A percentile compares a stretch with the other conserved stretches of the same genome.
Conservation (phyloP, 805 yeast species). For the Cyberlindnera euphorbiae region DNA sequence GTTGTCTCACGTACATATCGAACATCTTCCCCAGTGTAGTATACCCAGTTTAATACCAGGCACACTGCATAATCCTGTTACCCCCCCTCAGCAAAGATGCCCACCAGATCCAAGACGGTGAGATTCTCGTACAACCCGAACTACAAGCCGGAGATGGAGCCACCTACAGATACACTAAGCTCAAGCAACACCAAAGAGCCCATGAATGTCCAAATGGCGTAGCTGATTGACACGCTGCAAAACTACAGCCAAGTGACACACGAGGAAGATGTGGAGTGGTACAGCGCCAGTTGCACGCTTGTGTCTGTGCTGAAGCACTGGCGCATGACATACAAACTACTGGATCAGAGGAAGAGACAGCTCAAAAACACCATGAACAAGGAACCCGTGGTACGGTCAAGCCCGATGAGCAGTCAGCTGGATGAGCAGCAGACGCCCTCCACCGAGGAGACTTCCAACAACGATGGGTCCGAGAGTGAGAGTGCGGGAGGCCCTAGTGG, state of each 20-base stretch:
- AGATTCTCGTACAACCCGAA: constrained; percentile 11
- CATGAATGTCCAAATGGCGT: neutral
- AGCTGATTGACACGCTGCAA: neutral
- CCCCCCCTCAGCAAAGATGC: too few relatives aligned
- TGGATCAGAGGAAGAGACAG: constrained; percentile 25
- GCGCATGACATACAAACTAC: constrained; percentile 24
- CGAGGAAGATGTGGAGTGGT: constrained; percentile 18
- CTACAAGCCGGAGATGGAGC: neutral
- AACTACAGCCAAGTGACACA: constrained; percentile 4
- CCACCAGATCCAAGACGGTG: constrained; percentile 6
- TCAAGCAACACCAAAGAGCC: neutral
- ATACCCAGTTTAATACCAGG: too few relatives aligned
- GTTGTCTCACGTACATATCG: too few relatives aligned
- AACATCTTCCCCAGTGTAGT: too few relatives aligned
- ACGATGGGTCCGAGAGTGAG: constrained; percentile 8
- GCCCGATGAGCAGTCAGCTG: neutral
- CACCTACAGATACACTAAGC: too few relatives aligned
- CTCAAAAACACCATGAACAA: constrained; percentile 12
- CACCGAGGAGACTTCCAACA: constrained; percentile 3
- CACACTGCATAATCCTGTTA: too few relatives aligned
- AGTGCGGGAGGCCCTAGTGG: too few relatives aligned
- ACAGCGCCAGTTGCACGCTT: constrained; percentile 11
- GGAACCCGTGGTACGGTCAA: neutral
- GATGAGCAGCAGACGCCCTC: neutral
- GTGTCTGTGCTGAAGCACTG: constrained; percentile 18